phyloP scores from a whole-genome alignment of 2,329 filamentous ascomycete genomes.

The Drechslera avenae region DNA sequence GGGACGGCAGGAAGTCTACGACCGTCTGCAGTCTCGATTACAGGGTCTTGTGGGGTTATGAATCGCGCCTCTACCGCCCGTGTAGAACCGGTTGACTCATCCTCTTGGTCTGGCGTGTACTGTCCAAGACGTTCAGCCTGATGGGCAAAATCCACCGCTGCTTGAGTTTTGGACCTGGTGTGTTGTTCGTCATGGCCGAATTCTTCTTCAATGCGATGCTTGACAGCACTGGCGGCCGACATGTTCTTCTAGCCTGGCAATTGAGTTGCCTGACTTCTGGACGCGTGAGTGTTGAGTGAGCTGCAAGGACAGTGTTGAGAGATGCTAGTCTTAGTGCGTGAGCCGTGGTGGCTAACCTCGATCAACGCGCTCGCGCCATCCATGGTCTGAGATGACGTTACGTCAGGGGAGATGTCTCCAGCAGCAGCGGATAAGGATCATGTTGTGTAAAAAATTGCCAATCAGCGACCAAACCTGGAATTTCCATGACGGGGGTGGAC shows the following conservation, averaged over 20 bases:
- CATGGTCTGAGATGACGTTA: conserved; percentile 15
- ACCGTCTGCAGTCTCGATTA: conserved; percentile 71
- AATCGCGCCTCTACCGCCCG: conserved; percentile 66
- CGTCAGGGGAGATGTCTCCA: conserved; percentile 8
- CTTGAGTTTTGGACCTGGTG: conserved; percentile 39
- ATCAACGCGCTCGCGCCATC: conserved; percentile 11
- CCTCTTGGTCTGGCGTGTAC: conserved; percentile 49
- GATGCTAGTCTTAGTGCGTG: conserved; percentile 7
- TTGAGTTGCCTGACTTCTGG: background rate
- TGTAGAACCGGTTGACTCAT: conserved; percentile 53
- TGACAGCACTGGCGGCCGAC: conserved; percentile 28
- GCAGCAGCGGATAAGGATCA: conserved; percentile 7
- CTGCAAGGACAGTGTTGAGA: background rate
- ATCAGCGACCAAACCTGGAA: conserved; percentile 13
- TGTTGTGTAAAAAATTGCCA: conserved; percentile 14
- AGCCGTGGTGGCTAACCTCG: conserved; percentile 11
- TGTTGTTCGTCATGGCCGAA: conserved; percentile 26
- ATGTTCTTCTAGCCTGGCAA: conserved; percentile 20
- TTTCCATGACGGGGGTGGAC: background rate
- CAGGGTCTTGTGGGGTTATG: conserved; percentile 71
- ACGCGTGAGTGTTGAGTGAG: background rate
- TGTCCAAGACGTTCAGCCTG: conserved; percentile 61
- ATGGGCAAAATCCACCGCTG: conserved; percentile 62
- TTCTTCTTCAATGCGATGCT: conserved; percentile 19
- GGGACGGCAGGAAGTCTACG: conserved; percentile 71